These are phyloP conservation scores for Suillus plorans DNA, from an alignment of 768 basidiomycete genomes.

Conservation along the genomic window DNA sequence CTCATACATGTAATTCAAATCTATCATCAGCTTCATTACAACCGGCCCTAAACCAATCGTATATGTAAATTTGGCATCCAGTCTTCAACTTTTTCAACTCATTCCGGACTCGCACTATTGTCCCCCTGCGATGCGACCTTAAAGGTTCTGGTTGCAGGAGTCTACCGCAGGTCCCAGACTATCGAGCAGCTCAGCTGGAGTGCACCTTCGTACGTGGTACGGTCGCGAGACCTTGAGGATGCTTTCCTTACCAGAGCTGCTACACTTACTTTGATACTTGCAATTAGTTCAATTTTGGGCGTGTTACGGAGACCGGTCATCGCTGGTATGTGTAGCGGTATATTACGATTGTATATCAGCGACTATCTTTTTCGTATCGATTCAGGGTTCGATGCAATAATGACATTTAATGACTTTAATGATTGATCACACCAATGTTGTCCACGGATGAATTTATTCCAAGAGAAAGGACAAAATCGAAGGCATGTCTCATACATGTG, in stretches of 20 bases:
- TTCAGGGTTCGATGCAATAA: too few relatives aligned
- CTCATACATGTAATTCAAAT: not conserved
- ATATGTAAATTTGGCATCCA: not conserved
- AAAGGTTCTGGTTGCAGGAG: conserved; percentile 27
- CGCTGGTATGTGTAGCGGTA: too few relatives aligned
- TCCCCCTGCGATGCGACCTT: conserved; percentile 28
- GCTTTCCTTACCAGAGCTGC: conserved; percentile 35
- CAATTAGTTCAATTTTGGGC: too few relatives aligned
- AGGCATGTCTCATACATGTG: too few relatives aligned
- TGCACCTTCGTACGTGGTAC: conserved; percentile 15
- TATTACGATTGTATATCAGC: too few relatives aligned
- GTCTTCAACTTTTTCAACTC: conserved; percentile 17
- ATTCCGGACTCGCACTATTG: conserved; percentile 38
- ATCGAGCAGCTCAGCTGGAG: conserved; percentile 28
- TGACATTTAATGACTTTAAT: too few relatives aligned
- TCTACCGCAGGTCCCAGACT: conserved; percentile 36
- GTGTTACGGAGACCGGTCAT: too few relatives aligned
- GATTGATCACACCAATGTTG: too few relatives aligned
- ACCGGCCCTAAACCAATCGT: not conserved
- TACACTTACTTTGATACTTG: conserved; percentile 14
- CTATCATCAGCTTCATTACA: not conserved
- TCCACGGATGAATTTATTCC: too few relatives aligned
- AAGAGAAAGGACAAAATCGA: too few relatives aligned
- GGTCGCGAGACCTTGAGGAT: conserved; percentile 16
- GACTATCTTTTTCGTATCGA: too few relatives aligned